Conservation (phyloP, 2,329 filamentous ascomycete species). For the Fusarium sterilihyphosum region DNA sequence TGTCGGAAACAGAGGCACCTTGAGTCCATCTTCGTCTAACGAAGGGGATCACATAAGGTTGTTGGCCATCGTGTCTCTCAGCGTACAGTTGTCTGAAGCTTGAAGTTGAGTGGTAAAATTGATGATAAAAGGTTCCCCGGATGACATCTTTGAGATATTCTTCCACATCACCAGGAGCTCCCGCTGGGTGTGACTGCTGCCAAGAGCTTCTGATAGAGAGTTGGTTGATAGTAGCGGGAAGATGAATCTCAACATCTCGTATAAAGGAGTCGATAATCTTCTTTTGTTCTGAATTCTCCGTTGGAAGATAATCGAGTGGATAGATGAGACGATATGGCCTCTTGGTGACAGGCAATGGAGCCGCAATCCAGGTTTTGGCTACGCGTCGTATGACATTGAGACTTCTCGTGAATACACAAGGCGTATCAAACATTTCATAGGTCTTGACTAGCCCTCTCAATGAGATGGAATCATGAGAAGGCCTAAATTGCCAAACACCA, state of each 20-base stretch:
- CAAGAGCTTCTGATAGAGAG: not conserved
- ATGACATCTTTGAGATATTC: not conserved
- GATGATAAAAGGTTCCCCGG: not conserved
- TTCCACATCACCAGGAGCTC: not conserved
- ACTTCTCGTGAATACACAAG: not conserved
- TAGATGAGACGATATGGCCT: not conserved
- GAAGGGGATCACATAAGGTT: not conserved
- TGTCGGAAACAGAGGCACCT: not conserved
- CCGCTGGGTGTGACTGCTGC: not conserved
- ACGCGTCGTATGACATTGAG: not conserved
- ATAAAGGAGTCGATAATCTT: not conserved
- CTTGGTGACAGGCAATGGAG: rapidly evolving
- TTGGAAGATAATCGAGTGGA: not conserved
- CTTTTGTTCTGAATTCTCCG: not conserved
- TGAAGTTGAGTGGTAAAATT: not conserved
- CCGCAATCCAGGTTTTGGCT: not conserved
- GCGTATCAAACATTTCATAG: not conserved
- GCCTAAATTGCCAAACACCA: conserved; percentile 46
- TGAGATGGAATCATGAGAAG: not conserved
- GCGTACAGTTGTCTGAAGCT: not conserved
- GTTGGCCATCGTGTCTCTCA: rapidly evolving
- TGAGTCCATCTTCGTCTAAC: not conserved
- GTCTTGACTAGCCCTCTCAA: not conserved
- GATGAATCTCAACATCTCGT: not conserved
- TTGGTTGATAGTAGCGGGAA: not conserved